Conservation (phyloP, 2,329 filamentous ascomycete species). For the Ophiostoma sp. region DNA sequence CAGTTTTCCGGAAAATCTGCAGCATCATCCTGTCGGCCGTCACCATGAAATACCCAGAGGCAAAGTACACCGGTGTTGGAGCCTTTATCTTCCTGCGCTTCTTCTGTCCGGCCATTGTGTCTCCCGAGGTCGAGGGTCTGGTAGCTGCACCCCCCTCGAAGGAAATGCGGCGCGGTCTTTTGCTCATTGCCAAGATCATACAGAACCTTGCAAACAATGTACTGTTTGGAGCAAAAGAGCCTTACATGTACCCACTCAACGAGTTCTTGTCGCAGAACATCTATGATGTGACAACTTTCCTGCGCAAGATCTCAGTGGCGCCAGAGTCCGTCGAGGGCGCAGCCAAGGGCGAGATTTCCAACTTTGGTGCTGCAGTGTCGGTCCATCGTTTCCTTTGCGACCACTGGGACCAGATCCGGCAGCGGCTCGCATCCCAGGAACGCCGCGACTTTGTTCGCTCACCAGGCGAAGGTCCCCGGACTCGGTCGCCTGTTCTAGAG, state of each 20-base stretch:
- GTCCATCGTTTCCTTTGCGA: slow-evolving; percentile 66
- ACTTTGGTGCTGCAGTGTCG: slow-evolving; percentile 66
- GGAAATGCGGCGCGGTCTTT: slow-evolving; percentile 62
- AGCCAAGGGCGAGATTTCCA: slow-evolving; percentile 49
- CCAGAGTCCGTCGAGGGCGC: slow-evolving; percentile 43
- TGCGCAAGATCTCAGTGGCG: slow-evolving; percentile 61
- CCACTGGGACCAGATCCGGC: slow-evolving; percentile 64
- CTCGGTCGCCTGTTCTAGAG: slow-evolving; percentile 54
- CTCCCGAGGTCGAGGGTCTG: slow-evolving; percentile 63
- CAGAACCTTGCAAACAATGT: slow-evolving; percentile 69
- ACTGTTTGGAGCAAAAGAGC: slow-evolving; percentile 65
- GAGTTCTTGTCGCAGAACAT: slow-evolving; percentile 65
- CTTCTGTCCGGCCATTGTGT: slow-evolving; percentile 67
- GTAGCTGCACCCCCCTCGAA: slow-evolving; percentile 57
- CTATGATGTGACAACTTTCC: slow-evolving; percentile 60
- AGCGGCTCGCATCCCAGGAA: slow-evolving; percentile 57
- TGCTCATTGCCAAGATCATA: slow-evolving; percentile 66
- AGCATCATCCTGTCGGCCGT: slow-evolving; percentile 62
- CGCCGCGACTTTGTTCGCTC: slow-evolving; percentile 52
- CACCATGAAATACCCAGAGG: slow-evolving; percentile 58
- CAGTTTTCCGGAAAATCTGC: slow-evolving; percentile 62
- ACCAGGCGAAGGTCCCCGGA: slow-evolving; percentile 48
- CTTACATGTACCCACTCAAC: slow-evolving; percentile 67
- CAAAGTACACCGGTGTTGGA: slow-evolving; percentile 66
- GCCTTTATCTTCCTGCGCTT: slow-evolving; percentile 68